Conservation (phyloP, 495 filamentous ascomycete species). For the Hypoxylon cercidicola region DNA sequence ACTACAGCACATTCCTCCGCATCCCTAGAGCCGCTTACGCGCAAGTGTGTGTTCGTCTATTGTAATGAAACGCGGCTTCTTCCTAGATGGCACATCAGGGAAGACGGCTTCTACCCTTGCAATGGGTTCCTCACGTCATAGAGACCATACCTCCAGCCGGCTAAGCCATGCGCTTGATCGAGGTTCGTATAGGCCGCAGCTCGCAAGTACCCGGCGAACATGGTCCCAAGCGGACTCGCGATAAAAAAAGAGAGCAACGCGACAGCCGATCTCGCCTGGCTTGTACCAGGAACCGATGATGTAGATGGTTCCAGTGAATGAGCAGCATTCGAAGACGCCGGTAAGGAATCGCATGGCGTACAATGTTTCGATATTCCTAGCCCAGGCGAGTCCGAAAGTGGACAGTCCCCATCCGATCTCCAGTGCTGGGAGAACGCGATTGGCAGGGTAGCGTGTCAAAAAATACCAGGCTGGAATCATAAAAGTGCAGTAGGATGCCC, state of each 20-base stretch:
- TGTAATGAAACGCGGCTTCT: constrained; percentile 41
- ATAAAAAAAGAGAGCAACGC: constrained; percentile 50
- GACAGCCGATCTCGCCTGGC: constrained; percentile 40
- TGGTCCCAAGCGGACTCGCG: constrained; percentile 43
- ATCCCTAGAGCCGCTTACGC: constrained; percentile 41
- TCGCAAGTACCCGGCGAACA: constrained; percentile 57
- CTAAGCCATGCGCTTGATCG: constrained; percentile 54
- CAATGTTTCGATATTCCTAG: constrained; percentile 38
- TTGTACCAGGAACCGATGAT: constrained; percentile 47
- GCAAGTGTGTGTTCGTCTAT: constrained; percentile 35
- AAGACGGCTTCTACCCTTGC: constrained; percentile 44
- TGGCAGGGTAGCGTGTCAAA: constrained; percentile 46
- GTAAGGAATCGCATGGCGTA: constrained; percentile 57
- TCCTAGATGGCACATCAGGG: constrained; percentile 56
- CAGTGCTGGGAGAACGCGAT: constrained; percentile 44
- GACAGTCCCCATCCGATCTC: constrained; percentile 50
- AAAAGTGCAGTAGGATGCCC: constrained; percentile 53
- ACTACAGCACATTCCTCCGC: constrained; percentile 52
- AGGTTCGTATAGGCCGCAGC: constrained; percentile 58
- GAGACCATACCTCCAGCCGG: constrained; percentile 56
- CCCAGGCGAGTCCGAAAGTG: constrained; percentile 45
- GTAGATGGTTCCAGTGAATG: constrained; percentile 47
- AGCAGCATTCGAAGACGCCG: constrained; percentile 57
- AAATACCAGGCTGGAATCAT: constrained; percentile 56
- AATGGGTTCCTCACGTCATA: not conserved